These are phyloP conservation scores for Trametes villosa DNA, from an alignment of 768 basidiomycete species.

Conservation along the genomic window DNA sequence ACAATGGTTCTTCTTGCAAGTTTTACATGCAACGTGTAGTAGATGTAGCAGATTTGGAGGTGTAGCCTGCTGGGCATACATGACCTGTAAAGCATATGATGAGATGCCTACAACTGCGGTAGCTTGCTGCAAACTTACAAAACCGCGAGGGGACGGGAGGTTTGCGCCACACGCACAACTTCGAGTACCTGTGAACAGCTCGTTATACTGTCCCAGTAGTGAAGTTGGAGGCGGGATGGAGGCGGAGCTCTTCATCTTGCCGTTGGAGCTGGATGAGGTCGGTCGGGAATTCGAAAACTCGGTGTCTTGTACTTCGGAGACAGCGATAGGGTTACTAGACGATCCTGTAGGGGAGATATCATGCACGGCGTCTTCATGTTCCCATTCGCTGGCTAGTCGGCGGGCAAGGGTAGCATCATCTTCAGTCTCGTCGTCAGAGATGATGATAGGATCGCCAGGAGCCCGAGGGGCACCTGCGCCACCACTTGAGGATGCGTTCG, in stretches of 20 bases:
- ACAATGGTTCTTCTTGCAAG: slow-evolving; percentile 51
- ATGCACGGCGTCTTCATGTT: slow-evolving; percentile 24
- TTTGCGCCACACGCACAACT: slow-evolving; percentile 42
- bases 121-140: slow-evolving; percentile 34
- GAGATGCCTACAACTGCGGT: slow-evolving; percentile 29
- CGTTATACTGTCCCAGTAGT: slow-evolving; percentile 37
- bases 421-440: slow-evolving; percentile 27
- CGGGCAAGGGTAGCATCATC: slow-evolving; percentile 45
- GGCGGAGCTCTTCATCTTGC: too few relatives aligned
- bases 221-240: background rate
- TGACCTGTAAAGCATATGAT: slow-evolving; percentile 27
- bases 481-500: background rate
- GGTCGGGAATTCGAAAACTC: too few relatives aligned
- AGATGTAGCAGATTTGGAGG: slow-evolving; percentile 36
- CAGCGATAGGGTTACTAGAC: slow-evolving; percentile 13
- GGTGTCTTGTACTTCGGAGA: slow-evolving; percentile 13
- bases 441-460: slow-evolving; percentile 8
- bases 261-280: too few relatives aligned
- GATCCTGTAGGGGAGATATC: slow-evolving; percentile 15
- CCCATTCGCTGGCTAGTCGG: slow-evolving; percentile 47
- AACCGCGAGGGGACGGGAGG: slow-evolving; percentile 46
- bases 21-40: slow-evolving; percentile 48
- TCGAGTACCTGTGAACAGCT: slow-evolving; percentile 42
- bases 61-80: slow-evolving; percentile 29
- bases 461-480: background rate